Percentiles rank a stretch among this genome's conserved stretches.
Evolutionary conservation across 2,329 filamentous ascomycete genomes (phyloP).

Genomic region (Madurella fahalii): DNA sequence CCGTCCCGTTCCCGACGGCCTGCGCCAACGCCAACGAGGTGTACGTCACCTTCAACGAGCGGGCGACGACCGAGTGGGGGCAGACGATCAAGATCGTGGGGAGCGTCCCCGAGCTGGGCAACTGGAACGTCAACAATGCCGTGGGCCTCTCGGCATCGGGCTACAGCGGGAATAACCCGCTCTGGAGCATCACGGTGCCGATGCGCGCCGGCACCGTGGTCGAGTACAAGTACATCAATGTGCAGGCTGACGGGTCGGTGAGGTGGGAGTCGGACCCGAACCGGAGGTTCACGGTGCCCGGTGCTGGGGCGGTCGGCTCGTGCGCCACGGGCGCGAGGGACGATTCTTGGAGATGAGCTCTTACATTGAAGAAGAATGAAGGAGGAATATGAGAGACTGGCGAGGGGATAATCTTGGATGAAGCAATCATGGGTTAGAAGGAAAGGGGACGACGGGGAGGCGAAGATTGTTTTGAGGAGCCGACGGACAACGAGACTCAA

Average conservation of each 20-base stretch:
- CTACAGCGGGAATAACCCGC: conserved; percentile 56
- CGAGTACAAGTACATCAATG: conserved; percentile 66
- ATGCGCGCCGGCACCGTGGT: conserved; percentile 54
- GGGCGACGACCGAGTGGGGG: conserved; percentile 54
- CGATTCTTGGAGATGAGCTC: conserved; percentile 11
- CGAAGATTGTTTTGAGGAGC: too few relatives aligned
- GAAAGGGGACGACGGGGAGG: too few relatives aligned
- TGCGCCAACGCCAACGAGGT: conserved; percentile 44
- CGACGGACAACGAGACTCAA: too few relatives aligned
- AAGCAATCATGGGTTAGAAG: too few relatives aligned
- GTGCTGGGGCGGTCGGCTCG: conserved; percentile 25
- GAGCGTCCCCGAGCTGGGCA: conserved; percentile 54
- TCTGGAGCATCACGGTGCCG: conserved; percentile 57
- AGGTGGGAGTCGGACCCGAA: conserved; percentile 63
- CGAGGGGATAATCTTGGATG: too few relatives aligned
- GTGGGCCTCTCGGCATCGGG: conserved; percentile 52
- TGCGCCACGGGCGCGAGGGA: conserved; percentile 24
- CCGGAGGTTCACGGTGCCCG: conserved; percentile 37
- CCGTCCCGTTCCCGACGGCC: conserved; percentile 28
- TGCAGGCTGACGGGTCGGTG: conserved; percentile 49
- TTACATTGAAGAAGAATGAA: neutral
- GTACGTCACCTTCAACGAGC: conserved; percentile 59
- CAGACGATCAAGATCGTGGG: conserved; percentile 65
- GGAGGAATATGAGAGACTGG: neutral
- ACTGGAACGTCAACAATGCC: conserved; percentile 55